Base-by-base conservation (phyloP, 495 filamentous ascomycete species). In the Patellaria atrata region DNA sequence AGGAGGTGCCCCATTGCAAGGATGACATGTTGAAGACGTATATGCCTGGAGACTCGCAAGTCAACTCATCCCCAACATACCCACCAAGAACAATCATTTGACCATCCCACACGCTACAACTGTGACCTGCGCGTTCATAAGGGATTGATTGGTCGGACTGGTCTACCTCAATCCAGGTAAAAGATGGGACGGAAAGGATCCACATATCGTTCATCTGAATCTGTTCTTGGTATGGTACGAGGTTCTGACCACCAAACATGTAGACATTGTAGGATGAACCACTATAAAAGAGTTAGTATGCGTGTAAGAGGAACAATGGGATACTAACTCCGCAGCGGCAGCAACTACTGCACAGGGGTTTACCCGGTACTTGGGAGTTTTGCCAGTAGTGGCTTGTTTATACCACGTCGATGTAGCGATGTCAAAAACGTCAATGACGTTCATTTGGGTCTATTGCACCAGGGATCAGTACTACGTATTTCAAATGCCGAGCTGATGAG, bases 321-420 rank as follows among this genome's bases (percentile, higher is more conserved):
- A 16, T 14, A 41, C 45, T 32, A 48, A 52, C 48, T 53, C 50
- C 15, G 76, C 63, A 12, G 79, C 79, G 7, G 75, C 69, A 22
- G 70, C 75, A 17, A 77, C 70, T 0, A 76, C 77, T 3, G 76
- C 76, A 43, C 79, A 85, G 1, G 74, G 75, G 42, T 82, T 80
- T 16, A 82, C 79, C 7, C 79, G 71, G 17, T 77, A 70, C 8
- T 62, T 56, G 0, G 79, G 79, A 1, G 61, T 60, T 4, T 62
- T 53, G 9, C 78, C 79, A 13, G 61, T 67, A 0, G 79, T 82
- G 16, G 71, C 48, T 51, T 84, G 79, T 45, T 78, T 79, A 37
- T 79, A 83, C 79, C 79, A 84, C n/a, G 65, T 70, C 10, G 68
- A 75, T n/a, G 54, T 72, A 8, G 70, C 75, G 45, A 85, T 77